These are phyloP conservation scores for Moniliella sp. DNA, from an alignment of 1,284 basidiomycete genomes.

Conservation along the genomic window DNA sequence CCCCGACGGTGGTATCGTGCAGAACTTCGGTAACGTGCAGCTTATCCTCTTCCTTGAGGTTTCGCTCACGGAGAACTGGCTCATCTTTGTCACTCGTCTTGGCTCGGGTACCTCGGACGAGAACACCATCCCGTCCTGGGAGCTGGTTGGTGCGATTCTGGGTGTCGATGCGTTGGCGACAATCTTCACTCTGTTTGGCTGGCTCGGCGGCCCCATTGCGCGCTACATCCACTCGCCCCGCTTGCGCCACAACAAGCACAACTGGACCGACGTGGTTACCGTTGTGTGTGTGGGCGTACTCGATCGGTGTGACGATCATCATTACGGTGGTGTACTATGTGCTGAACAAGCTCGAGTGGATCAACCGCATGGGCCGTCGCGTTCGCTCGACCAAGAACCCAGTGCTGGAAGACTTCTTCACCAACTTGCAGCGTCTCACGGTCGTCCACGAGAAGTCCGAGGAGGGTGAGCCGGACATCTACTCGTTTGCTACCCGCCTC, in stretches of 20 bases:
- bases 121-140: constrained; percentile 38
- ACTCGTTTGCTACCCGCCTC: constrained; percentile 29
- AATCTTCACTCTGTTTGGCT: constrained; percentile 40
- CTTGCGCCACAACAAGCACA: too few species aligned
- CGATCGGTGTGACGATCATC: constrained; percentile 39
- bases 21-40: constrained; percentile 41
- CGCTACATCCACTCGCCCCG: constrained; percentile 8
- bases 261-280: constrained; percentile 40
- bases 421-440: constrained; percentile 39
- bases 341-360: constrained; percentile 36
- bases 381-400: constrained; percentile 38
- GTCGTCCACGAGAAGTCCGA: constrained; percentile 38
- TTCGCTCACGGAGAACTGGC: constrained; percentile 42
- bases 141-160: constrained; percentile 39
- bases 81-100: constrained; percentile 40
- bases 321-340: constrained; percentile 37
- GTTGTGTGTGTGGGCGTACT: constrained; percentile 40
- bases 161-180: constrained; percentile 41
- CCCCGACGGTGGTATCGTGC: constrained; percentile 38
- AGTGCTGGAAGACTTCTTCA: constrained; percentile 39
- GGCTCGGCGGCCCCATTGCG: constrained; percentile 40
- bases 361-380: constrained; percentile 39
- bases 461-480: constrained; percentile 17
- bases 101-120: constrained; percentile 31
- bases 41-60: constrained; percentile 43